phyloP scores from a whole-genome alignment of 2,329 filamentous ascomycete genomes.

The Diaporthe sp. region DNA sequence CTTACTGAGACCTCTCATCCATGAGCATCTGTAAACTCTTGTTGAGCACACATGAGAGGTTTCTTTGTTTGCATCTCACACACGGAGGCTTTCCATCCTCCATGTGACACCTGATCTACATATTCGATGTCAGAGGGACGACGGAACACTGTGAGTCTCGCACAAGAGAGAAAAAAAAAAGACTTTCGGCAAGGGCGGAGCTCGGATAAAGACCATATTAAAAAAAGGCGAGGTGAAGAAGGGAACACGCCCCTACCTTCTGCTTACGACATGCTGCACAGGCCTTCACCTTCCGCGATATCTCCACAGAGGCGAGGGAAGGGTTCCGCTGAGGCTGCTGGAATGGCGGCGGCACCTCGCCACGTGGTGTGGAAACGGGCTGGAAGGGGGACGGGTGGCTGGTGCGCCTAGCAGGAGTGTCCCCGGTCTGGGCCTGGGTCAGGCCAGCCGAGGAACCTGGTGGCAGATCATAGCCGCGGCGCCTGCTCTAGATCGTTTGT shows the following conservation, averaged over 20 bases:
- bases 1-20: slow-evolving; percentile 55
- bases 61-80: slow-evolving; percentile 52
- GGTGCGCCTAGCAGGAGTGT: slow-evolving; percentile 13
- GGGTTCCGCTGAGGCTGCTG: slow-evolving; percentile 26
- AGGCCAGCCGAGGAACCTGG: slow-evolving; percentile 24
- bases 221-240: neutral
- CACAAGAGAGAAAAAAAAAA: no score
- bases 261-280: slow-evolving; percentile 56
- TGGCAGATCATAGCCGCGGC: slow-evolving; percentile 30
- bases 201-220: neutral
- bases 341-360: slow-evolving; percentile 19
- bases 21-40: slow-evolving; percentile 58
- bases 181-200: neutral
- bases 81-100: slow-evolving; percentile 55
- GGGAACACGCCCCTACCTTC: slow-evolving; percentile 48
- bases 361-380: slow-evolving; percentile 14
- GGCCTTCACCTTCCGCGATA: slow-evolving; percentile 56
- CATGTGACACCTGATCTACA: slow-evolving; percentile 57
- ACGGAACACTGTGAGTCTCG: neutral
- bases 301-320: slow-evolving; percentile 42
- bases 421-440: slow-evolving; percentile 18
- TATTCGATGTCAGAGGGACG: neutral
- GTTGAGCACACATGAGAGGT: slow-evolving; percentile 54
- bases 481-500: slow-evolving; percentile 29
- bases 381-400: slow-evolving; percentile 17